Percentiles rank a stretch among this genome's conserved stretches.
phyloP scores from a whole-genome alignment of 208 protist species.

The Trypanosoma conorhini region DNA sequence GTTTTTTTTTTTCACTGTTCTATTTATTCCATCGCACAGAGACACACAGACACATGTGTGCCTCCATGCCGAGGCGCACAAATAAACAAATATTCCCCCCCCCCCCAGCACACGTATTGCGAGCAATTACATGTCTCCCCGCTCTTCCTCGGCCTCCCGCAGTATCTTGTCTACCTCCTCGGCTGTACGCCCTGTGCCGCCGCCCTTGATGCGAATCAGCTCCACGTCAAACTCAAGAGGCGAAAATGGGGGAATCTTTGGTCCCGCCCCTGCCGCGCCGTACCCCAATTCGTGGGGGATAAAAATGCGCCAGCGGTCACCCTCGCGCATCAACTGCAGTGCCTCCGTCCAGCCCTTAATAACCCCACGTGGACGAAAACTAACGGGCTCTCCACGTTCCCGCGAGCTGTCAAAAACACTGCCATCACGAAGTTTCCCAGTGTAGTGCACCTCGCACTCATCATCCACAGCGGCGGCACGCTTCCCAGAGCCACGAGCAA shows the following conservation, averaged over 20 bases:
- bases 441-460: constrained; percentile 77
- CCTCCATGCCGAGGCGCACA: neutral
- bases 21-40: neutral
- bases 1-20: neutral
- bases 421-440: constrained; percentile 45
- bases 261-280: constrained; percentile 42
- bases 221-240: constrained; percentile 72
- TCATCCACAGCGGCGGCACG: constrained; percentile 48
- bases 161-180: constrained; percentile 64
- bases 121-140: constrained; percentile 40
- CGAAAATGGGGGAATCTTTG: constrained; percentile 41
- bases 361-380: constrained; percentile 53
- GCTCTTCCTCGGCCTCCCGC: constrained; percentile 27
- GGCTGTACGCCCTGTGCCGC: constrained; percentile 42
- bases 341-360: constrained; percentile 68
- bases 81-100: neutral
- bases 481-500: constrained; percentile 48
- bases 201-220: constrained; percentile 48
- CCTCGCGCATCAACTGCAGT: constrained; percentile 87
- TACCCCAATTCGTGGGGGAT: constrained; percentile 77
- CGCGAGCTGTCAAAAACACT: constrained; percentile 60
- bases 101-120: neutral
- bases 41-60: neutral
- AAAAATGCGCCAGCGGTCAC: constrained; percentile 76
- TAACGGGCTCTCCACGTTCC: constrained; percentile 45